phyloP scores from a whole-genome alignment of 176 grass and related monocot species.

The Zizania latifolia region DNA sequence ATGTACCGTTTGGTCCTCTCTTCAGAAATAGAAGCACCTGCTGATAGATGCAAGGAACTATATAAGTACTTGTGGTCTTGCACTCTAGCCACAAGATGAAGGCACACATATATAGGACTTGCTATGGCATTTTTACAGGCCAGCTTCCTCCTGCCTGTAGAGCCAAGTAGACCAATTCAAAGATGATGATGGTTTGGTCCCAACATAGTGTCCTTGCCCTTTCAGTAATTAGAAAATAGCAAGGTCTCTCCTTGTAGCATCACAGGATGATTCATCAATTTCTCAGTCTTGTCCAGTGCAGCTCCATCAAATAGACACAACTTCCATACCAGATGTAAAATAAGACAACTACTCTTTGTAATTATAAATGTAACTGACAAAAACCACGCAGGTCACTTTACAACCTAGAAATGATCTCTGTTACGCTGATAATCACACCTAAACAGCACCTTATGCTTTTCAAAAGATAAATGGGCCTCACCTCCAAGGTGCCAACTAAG shows the following conservation, averaged over 20 bases:
- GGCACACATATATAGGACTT: slow-evolving; percentile 26
- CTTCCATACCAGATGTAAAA: not conserved
- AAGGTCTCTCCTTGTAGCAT: not conserved
- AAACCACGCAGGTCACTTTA: slow-evolving; percentile 2
- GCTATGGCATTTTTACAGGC: not conserved
- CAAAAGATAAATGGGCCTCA: not conserved
- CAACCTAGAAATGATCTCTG: not conserved
- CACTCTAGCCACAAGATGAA: not conserved
- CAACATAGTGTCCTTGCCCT: not conserved
- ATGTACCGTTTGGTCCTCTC: not conserved
- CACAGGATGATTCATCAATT: slow-evolving; percentile 8
- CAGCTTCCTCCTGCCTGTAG: not conserved
- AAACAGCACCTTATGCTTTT: not conserved
- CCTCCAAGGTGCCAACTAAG: not conserved
- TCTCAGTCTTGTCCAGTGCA: not conserved
- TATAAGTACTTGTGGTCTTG: not conserved
- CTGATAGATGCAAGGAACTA: not conserved
- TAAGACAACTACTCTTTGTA: slow-evolving; percentile 1
- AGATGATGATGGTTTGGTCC: not conserved
- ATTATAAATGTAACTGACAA: slow-evolving; percentile 12
- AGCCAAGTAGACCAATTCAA: not conserved
- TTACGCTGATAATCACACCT: not conserved
- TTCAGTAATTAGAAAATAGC: slow-evolving; percentile 1
- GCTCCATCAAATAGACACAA: slow-evolving; percentile 7
- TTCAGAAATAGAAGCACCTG: not conserved